Conservation (phyloP, 2,329 filamentous ascomycete genomes). For the Bipolaris victoriae region DNA sequence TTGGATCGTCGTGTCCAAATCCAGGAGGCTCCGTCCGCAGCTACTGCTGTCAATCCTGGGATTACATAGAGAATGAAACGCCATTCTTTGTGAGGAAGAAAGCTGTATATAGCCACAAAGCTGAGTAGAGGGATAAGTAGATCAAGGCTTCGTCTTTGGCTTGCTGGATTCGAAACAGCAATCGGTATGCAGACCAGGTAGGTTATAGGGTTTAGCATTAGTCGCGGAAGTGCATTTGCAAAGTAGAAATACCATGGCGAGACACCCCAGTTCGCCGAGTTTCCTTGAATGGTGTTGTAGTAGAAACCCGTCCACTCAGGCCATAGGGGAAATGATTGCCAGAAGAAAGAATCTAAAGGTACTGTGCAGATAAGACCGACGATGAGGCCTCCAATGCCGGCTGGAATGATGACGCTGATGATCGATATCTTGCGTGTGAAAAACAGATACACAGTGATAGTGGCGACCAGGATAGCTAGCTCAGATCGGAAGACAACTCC, state of each 20-base stretch:
- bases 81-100: conserved; percentile 94
- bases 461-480: conserved; percentile 77
- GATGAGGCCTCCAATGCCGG: conserved; percentile 69
- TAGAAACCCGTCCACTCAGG: conserved; percentile 88
- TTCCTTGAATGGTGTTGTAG: conserved; percentile 86
- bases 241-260: conserved; percentile 90
- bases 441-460: conserved; percentile 70
- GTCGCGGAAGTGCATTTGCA: conserved; percentile 76
- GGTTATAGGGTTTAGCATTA: conserved; percentile 79
- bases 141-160: conserved; percentile 54
- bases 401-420: conserved; percentile 64
- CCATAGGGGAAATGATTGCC: conserved; percentile 80
- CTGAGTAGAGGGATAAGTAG: conserved; percentile 69
- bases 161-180: conserved; percentile 57
- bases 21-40: conserved; percentile 72
- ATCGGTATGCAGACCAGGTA: conserved; percentile 60
- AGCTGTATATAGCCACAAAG: conserved; percentile 81
- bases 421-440: conserved; percentile 61
- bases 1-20: conserved; percentile 69
- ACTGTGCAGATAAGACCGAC: conserved; percentile 73
- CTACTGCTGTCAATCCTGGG: conserved; percentile 78
- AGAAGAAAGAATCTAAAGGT: conserved; percentile 88
- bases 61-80: conserved; percentile 92
- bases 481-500: conserved; percentile 90
- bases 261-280: conserved; percentile 85